Conservation (phyloP, 2,329 filamentous ascomycete species). For the Botryotinia convoluta region DNA sequence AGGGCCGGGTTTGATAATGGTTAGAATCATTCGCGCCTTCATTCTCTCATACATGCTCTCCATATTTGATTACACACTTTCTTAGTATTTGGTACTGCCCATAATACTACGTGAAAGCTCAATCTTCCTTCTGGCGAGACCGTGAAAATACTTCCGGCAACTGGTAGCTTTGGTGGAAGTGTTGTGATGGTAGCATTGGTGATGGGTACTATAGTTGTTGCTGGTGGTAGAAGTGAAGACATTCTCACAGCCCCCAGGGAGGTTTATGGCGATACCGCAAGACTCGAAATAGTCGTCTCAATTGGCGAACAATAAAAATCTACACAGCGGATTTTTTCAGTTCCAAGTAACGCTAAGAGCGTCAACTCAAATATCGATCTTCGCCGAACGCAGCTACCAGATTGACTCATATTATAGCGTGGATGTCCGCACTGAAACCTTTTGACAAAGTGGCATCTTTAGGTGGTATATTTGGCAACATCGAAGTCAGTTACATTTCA, state of each 20-base stretch:
- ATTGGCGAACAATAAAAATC: conserved; percentile 18
- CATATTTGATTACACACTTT: conserved; percentile 40
- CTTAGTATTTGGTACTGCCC: conserved; percentile 33
- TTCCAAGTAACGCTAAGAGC: conserved; percentile 18
- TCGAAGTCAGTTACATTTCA: conserved; percentile 20
- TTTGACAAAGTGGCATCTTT: conserved; percentile 21
- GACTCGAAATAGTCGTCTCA: conserved; percentile 13
- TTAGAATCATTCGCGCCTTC: conserved; percentile 40
- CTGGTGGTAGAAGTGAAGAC: conserved; percentile 46
- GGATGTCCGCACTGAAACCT: conserved; percentile 19
- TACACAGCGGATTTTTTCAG: conserved; percentile 6
- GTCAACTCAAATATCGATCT: conserved; percentile 25
- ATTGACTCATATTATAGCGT: conserved; percentile 19
- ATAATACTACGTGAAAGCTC: conserved; percentile 36
- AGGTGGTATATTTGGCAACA: conserved; percentile 21
- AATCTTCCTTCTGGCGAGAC: conserved; percentile 46
- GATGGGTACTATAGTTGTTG: conserved; percentile 50
- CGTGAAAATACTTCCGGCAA: conserved; percentile 47
- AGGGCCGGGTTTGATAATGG: conserved; percentile 40
- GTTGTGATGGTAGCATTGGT: conserved; percentile 46
- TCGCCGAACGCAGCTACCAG: conserved; percentile 20
- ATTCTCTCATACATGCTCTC: conserved; percentile 41
- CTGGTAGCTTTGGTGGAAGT: conserved; percentile 45
- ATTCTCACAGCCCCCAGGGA: conserved; percentile 32
- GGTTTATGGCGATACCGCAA: neutral